phyloP scores from a whole-genome alignment of 495 filamentous ascomycete species.

The Aspergillus homomorphus region DNA sequence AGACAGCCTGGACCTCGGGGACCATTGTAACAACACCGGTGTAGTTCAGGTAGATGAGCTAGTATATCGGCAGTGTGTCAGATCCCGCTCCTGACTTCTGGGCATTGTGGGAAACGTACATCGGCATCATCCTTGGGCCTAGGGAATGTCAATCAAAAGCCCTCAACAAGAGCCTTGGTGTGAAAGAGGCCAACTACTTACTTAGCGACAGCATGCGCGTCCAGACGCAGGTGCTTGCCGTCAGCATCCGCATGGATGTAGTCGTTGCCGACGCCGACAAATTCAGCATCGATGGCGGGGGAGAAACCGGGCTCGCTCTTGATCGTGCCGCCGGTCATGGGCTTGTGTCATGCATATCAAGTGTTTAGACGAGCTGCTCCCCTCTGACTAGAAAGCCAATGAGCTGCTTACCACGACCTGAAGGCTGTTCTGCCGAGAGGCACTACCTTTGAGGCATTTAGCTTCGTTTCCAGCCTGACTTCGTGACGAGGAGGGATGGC shows the following conservation, averaged over 20 bases:
- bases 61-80: slow-evolving; percentile 2
- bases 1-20: slow-evolving; percentile 38
- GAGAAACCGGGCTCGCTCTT: slow-evolving; percentile 40
- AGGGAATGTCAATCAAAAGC: not conserved
- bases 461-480: not conserved
- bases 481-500: not conserved
- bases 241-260: slow-evolving; percentile 51
- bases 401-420: slow-evolving; percentile 24
- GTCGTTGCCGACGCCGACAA: slow-evolving; percentile 48
- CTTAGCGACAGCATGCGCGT: slow-evolving; percentile 49
- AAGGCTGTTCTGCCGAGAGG: slow-evolving; percentile 19
- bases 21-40: slow-evolving; percentile 43
- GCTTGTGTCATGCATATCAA: slow-evolving; percentile 23
- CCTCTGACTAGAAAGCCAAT: not conserved
- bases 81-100: not conserved
- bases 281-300: slow-evolving; percentile 45
- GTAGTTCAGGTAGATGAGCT: slow-evolving; percentile 49
- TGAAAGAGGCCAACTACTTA: slow-evolving; percentile 13
- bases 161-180: not conserved
- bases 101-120: slow-evolving; percentile 15
- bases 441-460: slow-evolving; percentile 14
- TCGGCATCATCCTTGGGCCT: slow-evolving; percentile 31
- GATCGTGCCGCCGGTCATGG: slow-evolving; percentile 43
- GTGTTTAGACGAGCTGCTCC: not conserved
- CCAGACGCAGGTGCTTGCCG: slow-evolving; percentile 46